Conservation (phyloP, 495 filamentous ascomycete genomes). For the Hypoxylon lienhwacheense region DNA sequence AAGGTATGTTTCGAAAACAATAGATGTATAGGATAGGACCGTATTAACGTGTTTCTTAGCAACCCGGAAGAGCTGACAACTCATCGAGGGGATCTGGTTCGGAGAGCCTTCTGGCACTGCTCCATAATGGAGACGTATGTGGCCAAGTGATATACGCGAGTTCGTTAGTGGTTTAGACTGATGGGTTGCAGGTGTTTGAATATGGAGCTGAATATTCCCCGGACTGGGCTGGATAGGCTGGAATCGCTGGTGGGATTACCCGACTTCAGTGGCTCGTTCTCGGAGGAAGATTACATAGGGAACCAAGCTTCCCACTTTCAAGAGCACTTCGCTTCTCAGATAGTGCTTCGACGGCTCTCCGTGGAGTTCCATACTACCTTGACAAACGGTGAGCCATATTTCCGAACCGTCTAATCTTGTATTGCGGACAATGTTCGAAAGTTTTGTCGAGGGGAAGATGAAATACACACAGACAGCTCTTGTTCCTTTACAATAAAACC, state of each 20-base stretch:
- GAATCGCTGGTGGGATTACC: conserved; percentile 56
- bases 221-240: conserved; percentile 54
- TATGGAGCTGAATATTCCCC: conserved; percentile 58
- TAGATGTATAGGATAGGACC: background rate
- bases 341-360: conserved; percentile 57
- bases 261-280: conserved; percentile 51
- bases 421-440: background rate
- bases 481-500: too few species aligned
- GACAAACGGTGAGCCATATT: conserved; percentile 48
- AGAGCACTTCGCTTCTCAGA: conserved; percentile 60
- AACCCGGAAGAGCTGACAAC: conserved; percentile 53
- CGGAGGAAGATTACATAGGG: conserved; percentile 51
- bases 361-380: conserved; percentile 53
- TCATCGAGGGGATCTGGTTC: conserved; percentile 52
- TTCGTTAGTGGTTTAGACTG: background rate
- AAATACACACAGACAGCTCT: background rate
- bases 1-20: conserved; percentile 40
- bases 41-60: conserved; percentile 36
- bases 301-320: conserved; percentile 56
- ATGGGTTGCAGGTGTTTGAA: conserved; percentile 47
- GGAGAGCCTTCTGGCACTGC: conserved; percentile 61
- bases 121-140: conserved; percentile 60
- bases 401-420: background rate
- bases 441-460: background rate
- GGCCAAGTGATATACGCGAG: background rate